Conservation (phyloP, 192 early-diverging fungal species). For the Rhizophagus prolifer region DNA sequence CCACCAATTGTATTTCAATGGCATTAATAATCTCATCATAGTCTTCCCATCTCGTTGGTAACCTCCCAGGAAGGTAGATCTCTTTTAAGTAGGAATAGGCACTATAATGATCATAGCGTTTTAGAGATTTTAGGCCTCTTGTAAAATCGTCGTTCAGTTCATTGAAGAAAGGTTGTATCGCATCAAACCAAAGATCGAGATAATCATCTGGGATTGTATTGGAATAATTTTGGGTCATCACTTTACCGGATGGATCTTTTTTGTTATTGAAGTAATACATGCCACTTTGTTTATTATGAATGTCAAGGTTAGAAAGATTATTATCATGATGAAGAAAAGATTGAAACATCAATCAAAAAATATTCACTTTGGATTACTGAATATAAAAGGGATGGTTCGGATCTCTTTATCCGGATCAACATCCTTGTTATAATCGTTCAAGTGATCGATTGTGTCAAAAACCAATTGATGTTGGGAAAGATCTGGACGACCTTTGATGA, state of each 20-base stretch:
- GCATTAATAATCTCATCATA: conserved; percentile 1
- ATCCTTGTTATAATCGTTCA: conserved; percentile 28
- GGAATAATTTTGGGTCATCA: not conserved
- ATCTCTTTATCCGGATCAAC: conserved; percentile 12
- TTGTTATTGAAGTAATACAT: not conserved
- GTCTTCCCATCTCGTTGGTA: not conserved
- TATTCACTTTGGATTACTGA: conserved; percentile 28
- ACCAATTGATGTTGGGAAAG: conserved; percentile 27
- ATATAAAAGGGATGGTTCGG: conserved; percentile 29
- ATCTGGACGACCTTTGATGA: conserved; percentile 8
- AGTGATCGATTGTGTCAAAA: conserved; percentile 31
- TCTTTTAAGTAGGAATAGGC: conserved; percentile 1
- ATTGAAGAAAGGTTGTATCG: not conserved
- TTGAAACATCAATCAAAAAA: not conserved
- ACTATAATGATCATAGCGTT: not conserved
- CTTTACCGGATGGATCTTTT: not conserved
- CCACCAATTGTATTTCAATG: not conserved
- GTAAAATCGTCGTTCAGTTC: not conserved
- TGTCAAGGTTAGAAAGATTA: not conserved
- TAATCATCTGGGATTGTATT: not conserved
- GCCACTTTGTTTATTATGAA: not conserved
- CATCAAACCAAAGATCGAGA: not conserved
- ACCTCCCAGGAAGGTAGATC: not conserved
- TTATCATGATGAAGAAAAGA: too few relatives aligned
- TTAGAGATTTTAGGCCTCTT: not conserved